Percentiles rank a stretch among this genome's conserved stretches.
phyloP scores from a whole-genome alignment of 495 filamentous ascomycete species.

The Hyphodiscus hymeniophilus region DNA sequence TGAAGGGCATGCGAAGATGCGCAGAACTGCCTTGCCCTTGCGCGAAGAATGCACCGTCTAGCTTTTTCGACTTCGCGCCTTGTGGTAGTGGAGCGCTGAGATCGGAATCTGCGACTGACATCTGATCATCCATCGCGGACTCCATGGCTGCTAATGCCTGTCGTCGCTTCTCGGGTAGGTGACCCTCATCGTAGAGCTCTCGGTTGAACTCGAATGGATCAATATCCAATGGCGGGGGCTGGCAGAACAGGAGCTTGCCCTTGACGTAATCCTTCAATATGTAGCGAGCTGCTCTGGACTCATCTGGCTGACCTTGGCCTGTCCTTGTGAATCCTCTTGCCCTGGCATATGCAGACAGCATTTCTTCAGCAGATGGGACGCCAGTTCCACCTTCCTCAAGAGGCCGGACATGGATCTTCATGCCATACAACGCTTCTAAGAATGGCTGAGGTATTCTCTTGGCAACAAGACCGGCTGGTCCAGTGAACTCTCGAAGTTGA shows the following conservation, averaged over 20 bases:
- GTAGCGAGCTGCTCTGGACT: constrained; percentile 82
- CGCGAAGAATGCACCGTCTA: constrained; percentile 86
- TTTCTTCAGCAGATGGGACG: constrained; percentile 75
- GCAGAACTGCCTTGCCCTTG: constrained; percentile 48
- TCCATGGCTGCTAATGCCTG: constrained; percentile 45
- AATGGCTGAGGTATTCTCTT: constrained; percentile 85
- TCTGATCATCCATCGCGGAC: constrained; percentile 31
- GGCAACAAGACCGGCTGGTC: constrained; percentile 79
- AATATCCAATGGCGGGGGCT: constrained; percentile 73
- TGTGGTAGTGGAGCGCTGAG: constrained; percentile 27
- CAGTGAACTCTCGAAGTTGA: constrained; percentile 90
- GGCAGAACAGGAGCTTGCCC: constrained; percentile 86
- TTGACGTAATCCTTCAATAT: constrained; percentile 97
- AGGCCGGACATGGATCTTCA: constrained; percentile 75
- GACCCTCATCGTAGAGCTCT: constrained; percentile 73
- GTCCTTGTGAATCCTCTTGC: constrained; percentile 84
- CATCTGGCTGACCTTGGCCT: constrained; percentile 84
- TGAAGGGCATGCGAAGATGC: constrained; percentile 76
- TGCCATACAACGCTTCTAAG: constrained; percentile 85
- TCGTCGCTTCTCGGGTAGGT: constrained; percentile 67
- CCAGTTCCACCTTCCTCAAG: constrained; percentile 92
- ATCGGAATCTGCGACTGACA: constrained; percentile 35
- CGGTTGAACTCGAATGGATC: constrained; percentile 74
- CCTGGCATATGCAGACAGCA: constrained; percentile 77
- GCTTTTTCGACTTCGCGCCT: constrained; percentile 61